phyloP scores from a whole-genome alignment of 257 asterid species.

The Osmanthus fragrans region DNA sequence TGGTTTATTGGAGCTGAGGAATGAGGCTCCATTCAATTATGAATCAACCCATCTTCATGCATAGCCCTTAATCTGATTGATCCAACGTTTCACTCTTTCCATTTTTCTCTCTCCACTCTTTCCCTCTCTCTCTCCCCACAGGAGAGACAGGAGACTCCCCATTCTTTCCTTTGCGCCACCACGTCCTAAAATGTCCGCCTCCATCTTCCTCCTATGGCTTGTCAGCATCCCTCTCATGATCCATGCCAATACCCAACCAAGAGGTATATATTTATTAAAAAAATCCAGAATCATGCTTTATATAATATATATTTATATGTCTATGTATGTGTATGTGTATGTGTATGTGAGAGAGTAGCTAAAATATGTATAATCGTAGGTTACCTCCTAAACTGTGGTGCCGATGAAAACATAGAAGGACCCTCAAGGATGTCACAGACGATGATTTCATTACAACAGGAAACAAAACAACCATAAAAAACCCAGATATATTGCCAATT shows the following conservation, averaged over 20 bases:
- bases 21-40: neutral
- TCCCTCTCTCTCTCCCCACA: no score
- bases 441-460: conserved; percentile 52
- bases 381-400: conserved; percentile 65
- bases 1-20: neutral
- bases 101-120: conserved; percentile 8
- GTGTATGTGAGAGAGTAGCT: neutral
- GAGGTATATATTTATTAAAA: conserved; percentile 28
- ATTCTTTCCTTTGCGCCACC: conserved; percentile 29
- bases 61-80: conserved; percentile 39
- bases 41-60: conserved; percentile 45
- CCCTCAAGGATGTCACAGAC: conserved; percentile 54
- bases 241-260: conserved; percentile 42
- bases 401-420: conserved; percentile 37
- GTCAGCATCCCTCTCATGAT: conserved; percentile 54
- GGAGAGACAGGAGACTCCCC: conserved; percentile 39
- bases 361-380: conserved; percentile 37
- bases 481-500: conserved; percentile 46
- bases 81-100: conserved; percentile 29
- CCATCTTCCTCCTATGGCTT: conserved; percentile 85
- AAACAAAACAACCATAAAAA: conserved; percentile 47
- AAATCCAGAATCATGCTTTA: neutral
- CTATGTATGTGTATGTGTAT: neutral
- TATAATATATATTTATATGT: neutral
- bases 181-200: conserved; percentile 55